phyloP scores from a whole-genome alignment of 2,329 filamentous ascomycete genomes.

The Helminthosporium solani region DNA sequence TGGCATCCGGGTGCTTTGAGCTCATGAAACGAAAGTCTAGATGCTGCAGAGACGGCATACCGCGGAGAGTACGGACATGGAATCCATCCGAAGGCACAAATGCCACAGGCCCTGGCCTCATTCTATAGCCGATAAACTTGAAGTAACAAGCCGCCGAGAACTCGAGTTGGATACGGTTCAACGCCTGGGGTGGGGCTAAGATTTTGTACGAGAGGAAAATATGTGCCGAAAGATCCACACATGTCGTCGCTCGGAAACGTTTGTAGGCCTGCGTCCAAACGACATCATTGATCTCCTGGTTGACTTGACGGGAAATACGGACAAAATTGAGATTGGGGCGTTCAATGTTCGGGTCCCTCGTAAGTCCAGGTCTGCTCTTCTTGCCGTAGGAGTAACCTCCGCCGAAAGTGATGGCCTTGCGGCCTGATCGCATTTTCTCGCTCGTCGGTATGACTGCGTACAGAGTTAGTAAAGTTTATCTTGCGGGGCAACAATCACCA shows the following conservation, averaged over 20 bases:
- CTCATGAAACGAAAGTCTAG: constrained; percentile 24
- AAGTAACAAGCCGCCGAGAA: constrained; percentile 14
- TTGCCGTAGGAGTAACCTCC: constrained; percentile 1
- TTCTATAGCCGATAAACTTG: neutral
- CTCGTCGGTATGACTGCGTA: neutral
- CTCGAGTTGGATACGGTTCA: constrained; percentile 15
- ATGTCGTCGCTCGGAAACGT: constrained; percentile 1
- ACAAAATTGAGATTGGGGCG: neutral
- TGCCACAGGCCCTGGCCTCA: neutral
- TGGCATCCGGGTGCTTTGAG: constrained; percentile 12
- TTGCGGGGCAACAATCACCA: no score
- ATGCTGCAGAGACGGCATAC: constrained; percentile 1
- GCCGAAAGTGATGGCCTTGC: constrained; percentile 7
- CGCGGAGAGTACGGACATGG: neutral
- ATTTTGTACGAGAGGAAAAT: neutral
- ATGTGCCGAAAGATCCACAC: neutral
- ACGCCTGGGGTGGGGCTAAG: constrained; percentile 1
- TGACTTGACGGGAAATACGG: constrained; percentile 1
- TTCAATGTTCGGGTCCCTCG: constrained; percentile 12
- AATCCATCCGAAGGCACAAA: neutral
- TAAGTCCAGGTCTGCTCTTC: neutral
- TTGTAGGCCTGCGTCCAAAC: constrained; percentile 8
- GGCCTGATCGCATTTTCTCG: neutral
- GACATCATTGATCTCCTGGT: neutral
- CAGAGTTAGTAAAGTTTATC: no score